Evolutionary conservation across 2,329 filamentous ascomycete genomes (phyloP).

Genomic region (Stachybotrys elegans): DNA sequence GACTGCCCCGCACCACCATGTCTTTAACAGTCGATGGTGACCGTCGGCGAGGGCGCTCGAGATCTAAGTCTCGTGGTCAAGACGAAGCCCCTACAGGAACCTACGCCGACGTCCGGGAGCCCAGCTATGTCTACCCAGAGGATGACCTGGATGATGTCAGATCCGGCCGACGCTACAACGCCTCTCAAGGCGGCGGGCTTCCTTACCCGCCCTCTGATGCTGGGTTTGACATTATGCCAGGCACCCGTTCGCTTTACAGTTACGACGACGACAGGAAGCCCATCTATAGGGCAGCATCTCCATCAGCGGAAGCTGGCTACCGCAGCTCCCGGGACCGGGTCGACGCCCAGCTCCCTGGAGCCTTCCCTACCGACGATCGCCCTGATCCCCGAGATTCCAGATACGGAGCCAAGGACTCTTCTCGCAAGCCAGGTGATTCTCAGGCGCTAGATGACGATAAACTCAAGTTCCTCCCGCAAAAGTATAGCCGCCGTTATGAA

Average conservation of each 20-base stretch:
- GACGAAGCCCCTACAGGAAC: conserved; percentile 24
- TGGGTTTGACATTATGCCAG: conserved; percentile 29
- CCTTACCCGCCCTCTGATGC: conserved; percentile 36
- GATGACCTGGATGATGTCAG: conserved; percentile 36
- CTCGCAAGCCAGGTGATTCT: conserved; percentile 3
- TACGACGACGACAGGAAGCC: conserved; percentile 30
- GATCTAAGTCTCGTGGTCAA: conserved; percentile 37
- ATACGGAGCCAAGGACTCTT: conserved; percentile 8
- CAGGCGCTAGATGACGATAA: conserved; percentile 26
- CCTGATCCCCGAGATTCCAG: conserved; percentile 17
- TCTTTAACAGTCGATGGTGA: conserved; percentile 45
- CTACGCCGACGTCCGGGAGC: conserved; percentile 35
- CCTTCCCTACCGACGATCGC: conserved; percentile 27
- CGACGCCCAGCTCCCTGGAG: conserved; percentile 23
- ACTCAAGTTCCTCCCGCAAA: conserved; percentile 41
- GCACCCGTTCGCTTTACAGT: conserved; percentile 30
- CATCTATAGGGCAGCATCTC: conserved; percentile 28
- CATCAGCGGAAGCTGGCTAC: conserved; percentile 27
- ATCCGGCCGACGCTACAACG: conserved; percentile 23
- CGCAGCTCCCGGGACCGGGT: conserved; percentile 30
- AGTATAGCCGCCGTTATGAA: conserved; percentile 36
- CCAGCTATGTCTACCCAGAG: conserved; percentile 35
- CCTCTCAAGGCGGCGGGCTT: conserved; percentile 25
- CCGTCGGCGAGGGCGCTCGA: conserved; percentile 40
- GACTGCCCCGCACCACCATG: too few relatives aligned